phyloP scores from a whole-genome alignment of 805 yeast genomes.

The Spathaspora hagerdaliae region DNA sequence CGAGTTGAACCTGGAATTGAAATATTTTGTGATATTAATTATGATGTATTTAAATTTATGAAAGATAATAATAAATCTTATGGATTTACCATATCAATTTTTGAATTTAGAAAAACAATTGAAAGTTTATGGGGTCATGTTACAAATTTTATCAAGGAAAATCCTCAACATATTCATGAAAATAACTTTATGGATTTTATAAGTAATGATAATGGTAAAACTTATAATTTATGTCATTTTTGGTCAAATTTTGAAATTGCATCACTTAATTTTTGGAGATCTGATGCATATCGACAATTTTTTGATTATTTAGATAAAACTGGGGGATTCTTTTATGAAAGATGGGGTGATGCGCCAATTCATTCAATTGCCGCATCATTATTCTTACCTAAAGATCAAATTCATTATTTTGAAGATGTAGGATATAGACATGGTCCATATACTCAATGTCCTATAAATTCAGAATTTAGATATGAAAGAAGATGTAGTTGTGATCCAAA shows the following conservation, averaged over 20 bases:
- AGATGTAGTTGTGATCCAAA: conserved; percentile 71
- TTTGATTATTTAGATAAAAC: conserved; percentile 71
- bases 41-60: conserved; percentile 83
- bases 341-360: conserved; percentile 96
- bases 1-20: conserved; percentile 86
- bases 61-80: conserved; percentile 73
- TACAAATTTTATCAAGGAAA: conserved; percentile 58
- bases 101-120: conserved; percentile 81
- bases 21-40: conserved; percentile 77
- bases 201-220: conserved; percentile 61
- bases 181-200: conserved; percentile 69
- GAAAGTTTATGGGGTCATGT: conserved; percentile 79
- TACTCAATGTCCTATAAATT: conserved; percentile 73
- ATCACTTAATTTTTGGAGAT: conserved; percentile 68
- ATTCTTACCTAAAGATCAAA: conserved; percentile 62
- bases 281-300: conserved; percentile 63
- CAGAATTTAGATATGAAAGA: conserved; percentile 46
- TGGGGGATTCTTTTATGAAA: conserved; percentile 90
- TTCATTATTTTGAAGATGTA: conserved; percentile 77
- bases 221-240: conserved; percentile 81
- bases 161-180: conserved; percentile 58
- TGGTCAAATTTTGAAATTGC: conserved; percentile 92
- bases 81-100: conserved; percentile 80
- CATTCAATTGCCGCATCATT: conserved; percentile 85
- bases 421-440: conserved; percentile 84